Evolutionary conservation across 2,329 filamentous ascomycete genomes (phyloP).

Genomic region (Botrytis fragariae): DNA sequence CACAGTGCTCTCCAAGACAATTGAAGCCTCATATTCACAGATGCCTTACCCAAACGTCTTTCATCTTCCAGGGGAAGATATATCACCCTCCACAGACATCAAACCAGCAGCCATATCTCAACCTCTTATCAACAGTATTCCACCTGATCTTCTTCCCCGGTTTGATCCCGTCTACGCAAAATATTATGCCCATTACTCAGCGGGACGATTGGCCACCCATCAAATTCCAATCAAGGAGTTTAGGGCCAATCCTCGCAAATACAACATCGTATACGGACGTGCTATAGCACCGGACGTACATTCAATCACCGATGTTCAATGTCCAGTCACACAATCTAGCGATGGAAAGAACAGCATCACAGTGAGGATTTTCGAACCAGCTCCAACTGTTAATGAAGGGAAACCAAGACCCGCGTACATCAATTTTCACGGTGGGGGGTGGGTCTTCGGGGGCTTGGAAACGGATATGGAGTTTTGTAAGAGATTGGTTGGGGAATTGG

Average conservation of each 20-base stretch:
- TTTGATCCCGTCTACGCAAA: slow-evolving; percentile 44
- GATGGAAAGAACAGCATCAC: slow-evolving; percentile 40
- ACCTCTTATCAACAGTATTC: slow-evolving; percentile 45
- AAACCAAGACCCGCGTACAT: slow-evolving; percentile 41
- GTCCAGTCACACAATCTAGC: slow-evolving; percentile 40
- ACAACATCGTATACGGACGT: slow-evolving; percentile 41
- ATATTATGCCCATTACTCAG: slow-evolving; percentile 45
- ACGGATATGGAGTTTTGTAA: slow-evolving; percentile 45
- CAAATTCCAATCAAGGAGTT: slow-evolving; percentile 39
- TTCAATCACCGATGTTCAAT: slow-evolving; percentile 42
- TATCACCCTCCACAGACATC: slow-evolving; percentile 2
- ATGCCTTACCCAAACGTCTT: slow-evolving; percentile 11
- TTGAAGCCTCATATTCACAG: neutral
- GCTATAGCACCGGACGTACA: slow-evolving; percentile 39
- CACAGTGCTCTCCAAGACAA: neutral
- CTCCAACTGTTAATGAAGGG: slow-evolving; percentile 33
- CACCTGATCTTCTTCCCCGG: slow-evolving; percentile 39
- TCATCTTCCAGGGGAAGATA: slow-evolving; percentile 10
- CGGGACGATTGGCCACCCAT: slow-evolving; percentile 43
- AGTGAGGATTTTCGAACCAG: slow-evolving; percentile 43
- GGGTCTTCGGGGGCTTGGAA: slow-evolving; percentile 44
- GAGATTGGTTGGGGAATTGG: slow-evolving; percentile 41
- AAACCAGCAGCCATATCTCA: slow-evolving; percentile 30
- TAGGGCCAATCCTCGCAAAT: slow-evolving; percentile 42
- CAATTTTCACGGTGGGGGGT: slow-evolving; percentile 38